phyloP scores from a whole-genome alignment of 148 eudicot genomes.

The Rhododendron williamsianum region DNA sequence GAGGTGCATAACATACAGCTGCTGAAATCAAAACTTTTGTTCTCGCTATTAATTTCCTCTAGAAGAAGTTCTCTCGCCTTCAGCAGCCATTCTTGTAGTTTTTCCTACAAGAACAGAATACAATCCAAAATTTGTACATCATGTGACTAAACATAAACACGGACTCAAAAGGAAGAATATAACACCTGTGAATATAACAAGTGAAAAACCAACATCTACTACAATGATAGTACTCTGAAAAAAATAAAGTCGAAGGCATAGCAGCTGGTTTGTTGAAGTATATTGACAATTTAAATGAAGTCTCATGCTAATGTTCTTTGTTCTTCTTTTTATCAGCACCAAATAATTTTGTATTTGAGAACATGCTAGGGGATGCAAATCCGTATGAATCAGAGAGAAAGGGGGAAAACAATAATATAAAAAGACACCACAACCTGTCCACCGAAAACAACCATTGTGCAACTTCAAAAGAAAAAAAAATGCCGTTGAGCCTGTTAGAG shows the following conservation, averaged over 20 bases:
- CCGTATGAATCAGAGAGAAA: neutral
- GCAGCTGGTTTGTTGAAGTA: neutral
- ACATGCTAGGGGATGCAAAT: neutral
- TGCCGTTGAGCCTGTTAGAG: neutral
- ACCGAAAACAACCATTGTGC: neutral
- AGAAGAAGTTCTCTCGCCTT: conserved; percentile 46
- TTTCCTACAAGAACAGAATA: conserved; percentile 52
- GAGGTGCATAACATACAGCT: conserved; percentile 38
- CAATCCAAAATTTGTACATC: conserved; percentile 1
- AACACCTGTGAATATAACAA: neutral
- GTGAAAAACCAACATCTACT: neutral
- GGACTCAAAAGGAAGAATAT: neutral
- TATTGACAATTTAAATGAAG: neutral
- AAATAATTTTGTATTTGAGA: neutral
- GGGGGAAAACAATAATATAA: neutral
- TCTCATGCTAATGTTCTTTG: neutral
- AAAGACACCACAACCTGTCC: neutral
- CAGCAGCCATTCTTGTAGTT: conserved; percentile 76
- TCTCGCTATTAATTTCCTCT: conserved; percentile 45
- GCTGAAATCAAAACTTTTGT: conserved; percentile 46
- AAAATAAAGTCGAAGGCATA: neutral
- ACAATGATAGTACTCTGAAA: neutral
- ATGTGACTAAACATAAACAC: neutral
- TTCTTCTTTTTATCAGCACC: neutral
- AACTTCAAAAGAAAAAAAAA: neutral